Evolutionary conservation across 176 grass and related monocot genomes (phyloP), one percentile per base, ranked within the genome.

Genomic region (Oryza officinalis): DNA sequence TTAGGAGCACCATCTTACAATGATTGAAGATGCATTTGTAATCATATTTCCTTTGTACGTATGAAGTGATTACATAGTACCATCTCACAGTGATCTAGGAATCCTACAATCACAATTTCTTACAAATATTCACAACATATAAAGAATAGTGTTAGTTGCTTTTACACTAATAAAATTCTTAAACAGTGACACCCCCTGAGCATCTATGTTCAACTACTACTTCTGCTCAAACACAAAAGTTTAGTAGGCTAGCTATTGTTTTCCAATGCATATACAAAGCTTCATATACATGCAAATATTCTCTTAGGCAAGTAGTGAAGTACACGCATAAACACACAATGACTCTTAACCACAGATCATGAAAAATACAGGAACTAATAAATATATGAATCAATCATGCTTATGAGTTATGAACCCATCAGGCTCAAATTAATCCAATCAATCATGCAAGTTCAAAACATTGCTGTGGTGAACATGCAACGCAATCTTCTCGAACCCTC

Each of bases 401-500:
- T 23, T 9, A 60, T 10, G 18, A 60, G 22, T 23, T 9, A 60
- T 10, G 18, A 60, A 26, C 47, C 74, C 25, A 72, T 65, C 80
- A 54, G 12, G 30, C 38, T 10, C 60, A 84, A 84, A 84, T 54
- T 54, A 54, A 54, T 17, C 45, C 69, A 79, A 84, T 74, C 47
- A 89, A 75, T 69, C 69, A 31, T 15, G 61, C 54, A 72, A 28
- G 66, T 44, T 83, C 73, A 61, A 15, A 33, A 67, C 52, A 49
- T 64, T 63, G 27, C 22, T 57, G 27, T 71, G 10, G 30, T 26
- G 28, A 4, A 67, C 65, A 38, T 31, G 71, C 15, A 27, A 71
- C 25, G 20, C 22, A 49, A 80, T 85, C 67, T 27, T 80, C 82
- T 70, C 28, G 82, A 81, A 76, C 69, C 65, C 20, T 46, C 75